These are phyloP conservation scores for Scheffersomyces stipitis DNA, from an alignment of 805 yeast genomes.

Conservation along the genomic window DNA sequence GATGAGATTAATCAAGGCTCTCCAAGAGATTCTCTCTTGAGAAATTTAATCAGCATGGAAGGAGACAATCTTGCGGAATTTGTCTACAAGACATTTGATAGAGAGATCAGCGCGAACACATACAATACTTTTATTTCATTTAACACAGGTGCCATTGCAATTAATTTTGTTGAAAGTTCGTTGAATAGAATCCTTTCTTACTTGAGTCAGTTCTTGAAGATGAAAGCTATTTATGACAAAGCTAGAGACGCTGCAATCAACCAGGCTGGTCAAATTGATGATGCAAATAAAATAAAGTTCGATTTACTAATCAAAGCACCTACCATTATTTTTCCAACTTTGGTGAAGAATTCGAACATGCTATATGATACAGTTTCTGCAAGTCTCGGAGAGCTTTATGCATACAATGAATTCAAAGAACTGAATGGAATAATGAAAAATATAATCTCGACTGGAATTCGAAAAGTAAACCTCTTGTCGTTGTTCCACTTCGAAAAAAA, in stretches of 20 bases:
- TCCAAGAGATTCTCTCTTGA: conserved; percentile 54
- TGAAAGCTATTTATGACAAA: conserved; percentile 86
- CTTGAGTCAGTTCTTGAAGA: conserved; percentile 70
- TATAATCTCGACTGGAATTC: conserved; percentile 63
- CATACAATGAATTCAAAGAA: conserved; percentile 56
- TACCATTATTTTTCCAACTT: conserved; percentile 71
- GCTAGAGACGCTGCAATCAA: conserved; percentile 87
- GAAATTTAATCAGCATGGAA: conserved; percentile 74
- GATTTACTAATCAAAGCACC: conserved; percentile 80
- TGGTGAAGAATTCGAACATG: conserved; percentile 38
- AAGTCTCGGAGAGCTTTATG: conserved; percentile 79
- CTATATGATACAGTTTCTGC: conserved; percentile 63
- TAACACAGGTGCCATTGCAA: conserved; percentile 70
- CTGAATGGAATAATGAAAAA: conserved; percentile 41
- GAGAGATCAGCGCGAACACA: conserved; percentile 42
- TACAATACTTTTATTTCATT: conserved; percentile 61
- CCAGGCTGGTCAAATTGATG: conserved; percentile 67
- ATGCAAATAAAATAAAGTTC: conserved; percentile 62
- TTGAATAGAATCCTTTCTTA: conserved; percentile 65
- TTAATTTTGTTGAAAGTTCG: conserved; percentile 82
- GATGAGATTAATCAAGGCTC: conserved; percentile 74
- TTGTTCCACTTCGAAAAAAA: conserved; percentile 47
- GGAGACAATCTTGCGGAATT: conserved; percentile 82
- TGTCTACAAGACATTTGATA: conserved; percentile 77
- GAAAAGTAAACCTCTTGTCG: conserved; percentile 70